Evolutionary conservation across 495 filamentous ascomycete species (phyloP), one percentile per base, ranked within the genome.

Genomic region (Neurospora sp.): DNA sequence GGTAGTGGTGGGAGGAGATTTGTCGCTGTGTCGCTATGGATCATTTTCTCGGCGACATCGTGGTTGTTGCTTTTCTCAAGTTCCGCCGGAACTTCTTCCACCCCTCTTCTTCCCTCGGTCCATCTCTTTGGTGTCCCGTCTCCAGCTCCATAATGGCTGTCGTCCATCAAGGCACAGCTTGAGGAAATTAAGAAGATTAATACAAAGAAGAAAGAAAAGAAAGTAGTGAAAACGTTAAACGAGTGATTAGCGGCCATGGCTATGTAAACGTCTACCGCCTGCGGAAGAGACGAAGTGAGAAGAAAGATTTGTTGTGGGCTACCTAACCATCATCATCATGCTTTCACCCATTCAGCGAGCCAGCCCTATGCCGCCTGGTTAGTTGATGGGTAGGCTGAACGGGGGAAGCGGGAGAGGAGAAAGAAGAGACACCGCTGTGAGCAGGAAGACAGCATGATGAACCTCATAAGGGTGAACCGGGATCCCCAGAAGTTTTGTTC

Each of bases 161-260:
- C 35, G 4, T 53, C 74, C 5, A 70, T 71, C 76, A 74, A 78
- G 76, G 74, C 74, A 73, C 70, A 76, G 75, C 76, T 78, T 40
- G 76, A 73, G 53, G 41, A 73, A 37, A 80, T 14, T 42, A 78
- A 53, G 37, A 77, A 71, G 18, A 77, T 35, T 18, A 16, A 61
- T 31, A 31, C 22, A 18, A 18, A 31, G 1, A 61, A 61, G 53
- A 61, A 61, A 5, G 53, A 59, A 76, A 70, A 3, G 53, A 71
- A 39, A 75, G 68, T 48, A 38, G 72, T 70, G 68, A 48, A 61
- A 73, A 73, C 41, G 72, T 65, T 69, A 70, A 70, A 27, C 38
- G 41, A 69, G 40, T 71, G 68, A 31, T 39, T n/a, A 65, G 42
- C 31, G 20, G 75, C 71, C 73, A 74, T 77, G 72, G 40, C 72